phyloP scores from a whole-genome alignment of 164 flowering plant genomes.

The Nymphaea colorata region DNA sequence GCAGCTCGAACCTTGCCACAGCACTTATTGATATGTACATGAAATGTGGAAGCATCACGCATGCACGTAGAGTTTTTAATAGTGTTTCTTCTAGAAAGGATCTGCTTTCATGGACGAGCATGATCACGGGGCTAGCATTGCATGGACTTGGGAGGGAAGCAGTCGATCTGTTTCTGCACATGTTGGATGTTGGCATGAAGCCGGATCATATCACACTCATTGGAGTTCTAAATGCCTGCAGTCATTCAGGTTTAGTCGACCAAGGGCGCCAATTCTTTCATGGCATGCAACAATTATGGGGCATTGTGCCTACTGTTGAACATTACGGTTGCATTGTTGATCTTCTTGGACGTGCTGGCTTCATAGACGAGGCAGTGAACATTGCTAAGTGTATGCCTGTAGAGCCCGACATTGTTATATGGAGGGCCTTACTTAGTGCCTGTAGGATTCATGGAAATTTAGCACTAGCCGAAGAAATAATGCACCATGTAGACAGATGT shows the following conservation, averaged over 20 bases:
- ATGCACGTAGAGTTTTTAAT: conserved; percentile 22
- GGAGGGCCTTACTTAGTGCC: conserved; percentile 47
- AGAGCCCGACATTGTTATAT: conserved; percentile 36
- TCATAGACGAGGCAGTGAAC: conserved; percentile 26
- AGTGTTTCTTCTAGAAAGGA: conserved; percentile 12
- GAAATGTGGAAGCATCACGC: conserved; percentile 44
- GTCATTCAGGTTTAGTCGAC: conserved; percentile 44
- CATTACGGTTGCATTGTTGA: conserved; percentile 44
- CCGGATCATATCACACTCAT: conserved; percentile 37
- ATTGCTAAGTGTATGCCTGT: conserved; percentile 32
- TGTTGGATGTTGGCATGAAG: conserved; percentile 21
- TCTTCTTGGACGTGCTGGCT: conserved; percentile 44
- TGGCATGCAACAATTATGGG: conserved; percentile 32
- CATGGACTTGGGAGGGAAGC: conserved; percentile 43
- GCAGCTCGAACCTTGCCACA: conserved; percentile 25
- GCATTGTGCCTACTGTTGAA: conserved; percentile 30
- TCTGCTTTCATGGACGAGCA: conserved; percentile 30
- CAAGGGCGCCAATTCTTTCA: conserved; percentile 30
- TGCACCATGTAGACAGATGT: conserved; percentile 17
- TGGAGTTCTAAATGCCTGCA: conserved; percentile 43
- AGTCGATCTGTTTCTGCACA: conserved; percentile 21
- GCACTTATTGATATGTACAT: conserved; percentile 60
- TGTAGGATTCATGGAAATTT: conserved; percentile 36
- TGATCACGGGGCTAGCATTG: conserved; percentile 32
- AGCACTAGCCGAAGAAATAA: conserved; percentile 21